A percentile compares a stretch with the other conserved stretches of the same genome.
Evolutionary conservation across 106 monocot genomes (phyloP).

Genomic region (Chionographis japonica): DNA sequence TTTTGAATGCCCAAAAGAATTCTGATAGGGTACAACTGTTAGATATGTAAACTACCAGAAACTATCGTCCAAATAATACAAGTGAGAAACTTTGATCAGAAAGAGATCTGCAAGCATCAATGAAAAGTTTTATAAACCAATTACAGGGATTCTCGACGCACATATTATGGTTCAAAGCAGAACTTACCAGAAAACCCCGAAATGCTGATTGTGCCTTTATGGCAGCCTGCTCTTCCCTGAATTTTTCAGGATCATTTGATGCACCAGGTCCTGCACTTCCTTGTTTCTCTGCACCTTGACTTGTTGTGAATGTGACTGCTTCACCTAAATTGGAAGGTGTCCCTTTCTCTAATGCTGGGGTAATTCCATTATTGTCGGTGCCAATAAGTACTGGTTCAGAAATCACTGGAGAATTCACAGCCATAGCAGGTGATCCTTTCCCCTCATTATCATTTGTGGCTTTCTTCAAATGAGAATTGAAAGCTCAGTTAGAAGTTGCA

Average conservation of each 20-base stretch:
- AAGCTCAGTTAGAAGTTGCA: not conserved
- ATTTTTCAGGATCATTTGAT: conserved; percentile 32
- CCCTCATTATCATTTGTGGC: conserved; percentile 24
- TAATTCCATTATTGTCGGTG: conserved; percentile 25
- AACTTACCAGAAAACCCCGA: conserved; percentile 85
- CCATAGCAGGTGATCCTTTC: conserved; percentile 25
- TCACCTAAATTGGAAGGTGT: conserved; percentile 24
- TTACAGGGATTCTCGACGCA: not conserved
- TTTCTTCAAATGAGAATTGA: conserved; percentile 33
- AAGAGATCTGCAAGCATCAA: too few relatives aligned
- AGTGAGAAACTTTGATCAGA: too few relatives aligned
- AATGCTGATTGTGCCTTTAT: conserved; percentile 78
- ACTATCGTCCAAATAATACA: too few relatives aligned
- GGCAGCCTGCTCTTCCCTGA: conserved; percentile 62
- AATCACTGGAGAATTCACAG: conserved; percentile 54
- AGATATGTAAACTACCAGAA: too few relatives aligned
- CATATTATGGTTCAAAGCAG: not conserved
- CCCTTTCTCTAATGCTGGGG: conserved; percentile 23
- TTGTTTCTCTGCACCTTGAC: conserved; percentile 22
- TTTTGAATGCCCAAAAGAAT: too few relatives aligned
- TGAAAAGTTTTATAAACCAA: too few relatives aligned
- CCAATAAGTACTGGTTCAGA: conserved; percentile 63
- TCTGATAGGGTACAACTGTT: too few relatives aligned
- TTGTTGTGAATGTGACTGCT: conserved; percentile 7
- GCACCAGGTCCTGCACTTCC: conserved; percentile 9